Base-by-base conservation (phyloP, 768 basidiomycete species). In the Boletus reticulatus region DNA sequence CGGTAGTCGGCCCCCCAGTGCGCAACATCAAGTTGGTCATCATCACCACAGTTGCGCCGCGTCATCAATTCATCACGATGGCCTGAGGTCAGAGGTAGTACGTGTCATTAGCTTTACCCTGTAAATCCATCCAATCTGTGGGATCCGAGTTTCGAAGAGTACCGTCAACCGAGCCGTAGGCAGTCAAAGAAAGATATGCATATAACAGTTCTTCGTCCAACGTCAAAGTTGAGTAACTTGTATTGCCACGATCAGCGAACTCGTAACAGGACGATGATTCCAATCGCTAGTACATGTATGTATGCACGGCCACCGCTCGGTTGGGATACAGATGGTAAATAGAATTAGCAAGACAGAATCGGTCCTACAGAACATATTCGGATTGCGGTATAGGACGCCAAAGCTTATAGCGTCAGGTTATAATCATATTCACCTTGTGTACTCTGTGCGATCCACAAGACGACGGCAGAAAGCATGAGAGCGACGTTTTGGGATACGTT, bases 401-500 rank as follows among this genome's bases (percentile, higher is more conserved):
- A 0, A 20, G 4, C 19, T 39, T 66, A 91, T 53, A 92, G 74
- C 41, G 89, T 88, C 53, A 98, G 78, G 63, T 89, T 93, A 71
- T 96, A 98, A 68, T 98, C 94, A 73, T 96, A 97, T 72, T 98
- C 96, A 61, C 81, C 84, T 57, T 84, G 84, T 3, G 83, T 79
- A 58, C 82, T 92, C 77, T 96, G 94, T 4, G 94, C 91, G 52
- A 94, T 80, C 96, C 96, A 98, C 14, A 98, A 80, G 4, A 97
- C 83, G 57, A 95, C 80, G 1, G 88, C 85, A 17, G 93, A 94
- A 37, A 88, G 78, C 89, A 92, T 90, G 54, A 92, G 77, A 5
- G 84, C 83, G 14, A 89, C 84, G 66, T 94, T 96, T 78, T 97
- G 94, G 11, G 88, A 87, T n/a, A 98, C 93, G 71, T 94, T 95